A percentile compares a stretch with the other conserved stretches of the same genome.
Conservation (phyloP, 1,139 yeast species). For the Yamadazyma kanchanaburiensis region DNA sequence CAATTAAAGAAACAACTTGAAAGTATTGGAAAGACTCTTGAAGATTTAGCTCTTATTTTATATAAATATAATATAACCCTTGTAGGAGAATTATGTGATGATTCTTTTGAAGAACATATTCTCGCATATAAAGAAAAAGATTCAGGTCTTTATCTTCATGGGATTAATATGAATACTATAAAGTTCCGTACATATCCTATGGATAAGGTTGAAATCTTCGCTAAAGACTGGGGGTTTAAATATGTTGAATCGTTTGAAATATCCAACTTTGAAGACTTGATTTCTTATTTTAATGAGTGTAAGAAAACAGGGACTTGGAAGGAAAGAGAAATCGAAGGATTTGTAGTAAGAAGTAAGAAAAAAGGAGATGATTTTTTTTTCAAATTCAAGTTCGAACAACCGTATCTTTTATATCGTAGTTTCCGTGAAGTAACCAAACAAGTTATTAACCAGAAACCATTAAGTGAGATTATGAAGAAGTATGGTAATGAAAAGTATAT, state of each 20-base stretch:
- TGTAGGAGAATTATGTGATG: constrained; percentile 92
- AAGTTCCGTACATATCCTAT: constrained; percentile 65
- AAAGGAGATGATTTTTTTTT: constrained; percentile 55
- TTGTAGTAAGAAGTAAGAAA: constrained; percentile 68
- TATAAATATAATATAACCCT: constrained; percentile 64
- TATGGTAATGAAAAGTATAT: constrained; percentile 51
- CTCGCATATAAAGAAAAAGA: constrained; percentile 62
- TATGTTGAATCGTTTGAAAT: constrained; percentile 45
- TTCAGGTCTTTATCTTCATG: constrained; percentile 88
- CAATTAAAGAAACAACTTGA: constrained; percentile 55
- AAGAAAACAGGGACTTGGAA: constrained; percentile 70
- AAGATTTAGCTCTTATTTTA: constrained; percentile 56
- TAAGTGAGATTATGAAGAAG: constrained; percentile 38
- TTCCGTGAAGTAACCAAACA: constrained; percentile 83
- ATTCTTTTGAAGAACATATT: constrained; percentile 90
- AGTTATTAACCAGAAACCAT: constrained; percentile 41
- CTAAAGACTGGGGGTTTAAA: constrained; percentile 69
- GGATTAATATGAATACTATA: constrained; percentile 69
- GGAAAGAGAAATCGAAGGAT: constrained; percentile 82
- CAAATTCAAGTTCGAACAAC: constrained; percentile 94
- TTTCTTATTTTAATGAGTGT: constrained; percentile 51
- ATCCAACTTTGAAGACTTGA: constrained; percentile 37
- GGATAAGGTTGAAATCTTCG: constrained; percentile 57
- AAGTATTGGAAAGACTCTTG: constrained; percentile 30
- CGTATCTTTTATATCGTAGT: constrained; percentile 85